phyloP scores from a whole-genome alignment of 768 basidiomycete species.

The Podaxis sp. region DNA sequence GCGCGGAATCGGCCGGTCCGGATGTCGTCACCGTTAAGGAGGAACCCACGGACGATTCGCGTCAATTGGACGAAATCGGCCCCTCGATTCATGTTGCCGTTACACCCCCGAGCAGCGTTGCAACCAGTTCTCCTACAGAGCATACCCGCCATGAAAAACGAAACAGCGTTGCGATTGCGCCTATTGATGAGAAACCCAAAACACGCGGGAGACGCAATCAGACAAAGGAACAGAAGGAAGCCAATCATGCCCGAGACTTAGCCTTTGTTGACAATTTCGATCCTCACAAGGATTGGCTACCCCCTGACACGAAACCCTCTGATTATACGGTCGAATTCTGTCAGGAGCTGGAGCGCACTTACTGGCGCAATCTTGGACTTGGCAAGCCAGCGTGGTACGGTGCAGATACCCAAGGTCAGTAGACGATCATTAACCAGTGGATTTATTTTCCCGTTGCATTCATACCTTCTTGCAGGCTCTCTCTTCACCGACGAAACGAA shows the following conservation, averaged over 20 bases:
- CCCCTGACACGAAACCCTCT: slow-evolving; percentile 60
- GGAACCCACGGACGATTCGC: slow-evolving; percentile 41
- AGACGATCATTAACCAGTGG: slow-evolving; percentile 15
- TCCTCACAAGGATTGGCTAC: slow-evolving; percentile 76
- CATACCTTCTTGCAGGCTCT: slow-evolving; percentile 41
- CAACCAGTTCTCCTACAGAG: slow-evolving; percentile 22
- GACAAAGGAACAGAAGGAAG: slow-evolving; percentile 29
- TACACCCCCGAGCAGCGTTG: slow-evolving; percentile 40
- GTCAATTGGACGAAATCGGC: slow-evolving; percentile 21
- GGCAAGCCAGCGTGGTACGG: slow-evolving; percentile 97
- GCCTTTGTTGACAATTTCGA: slow-evolving; percentile 72
- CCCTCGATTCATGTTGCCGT: slow-evolving; percentile 21
- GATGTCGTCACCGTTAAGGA: slow-evolving; percentile 43
- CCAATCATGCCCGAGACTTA: slow-evolving; percentile 42
- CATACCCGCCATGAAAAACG: neutral
- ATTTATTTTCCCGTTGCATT: neutral
- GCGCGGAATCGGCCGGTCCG: slow-evolving; percentile 44
- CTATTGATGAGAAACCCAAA: slow-evolving; percentile 23
- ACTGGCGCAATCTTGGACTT: slow-evolving; percentile 88
- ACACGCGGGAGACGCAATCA: slow-evolving; percentile 9
- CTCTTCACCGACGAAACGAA: slow-evolving; percentile 74
- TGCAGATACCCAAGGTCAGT: slow-evolving; percentile 86
- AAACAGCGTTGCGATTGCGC: slow-evolving; percentile 7
- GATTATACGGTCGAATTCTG: slow-evolving; percentile 93
- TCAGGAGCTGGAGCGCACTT: slow-evolving; percentile 80